phyloP scores from a whole-genome alignment of 139 green algal genomes.

The Picochlorum costavermella region DNA sequence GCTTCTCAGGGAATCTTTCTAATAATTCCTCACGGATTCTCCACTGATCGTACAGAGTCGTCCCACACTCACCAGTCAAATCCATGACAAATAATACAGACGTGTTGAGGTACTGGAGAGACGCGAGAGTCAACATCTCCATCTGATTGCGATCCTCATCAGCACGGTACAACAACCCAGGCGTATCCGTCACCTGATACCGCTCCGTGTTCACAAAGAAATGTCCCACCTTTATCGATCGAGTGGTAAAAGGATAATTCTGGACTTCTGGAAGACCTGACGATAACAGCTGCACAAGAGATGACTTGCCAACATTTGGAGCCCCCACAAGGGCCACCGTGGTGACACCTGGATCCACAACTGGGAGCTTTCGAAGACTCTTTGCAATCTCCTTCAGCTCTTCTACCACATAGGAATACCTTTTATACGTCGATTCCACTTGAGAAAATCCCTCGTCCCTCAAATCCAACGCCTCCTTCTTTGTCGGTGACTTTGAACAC shows the following conservation, averaged over 20 bases:
- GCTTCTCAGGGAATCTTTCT: slow-evolving; percentile 56
- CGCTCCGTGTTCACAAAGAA: slow-evolving; percentile 75
- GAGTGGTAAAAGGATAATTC: slow-evolving; percentile 98
- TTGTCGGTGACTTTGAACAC: slow-evolving; percentile 49
- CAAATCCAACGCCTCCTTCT: slow-evolving; percentile 49
- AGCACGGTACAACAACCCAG: slow-evolving; percentile 71
- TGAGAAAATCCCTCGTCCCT: slow-evolving; percentile 53
- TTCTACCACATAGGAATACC: slow-evolving; percentile 42
- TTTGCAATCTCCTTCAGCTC: slow-evolving; percentile 66
- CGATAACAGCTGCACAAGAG: slow-evolving; percentile 80
- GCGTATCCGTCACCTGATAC: slow-evolving; percentile 95
- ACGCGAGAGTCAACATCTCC: slow-evolving; percentile 87
- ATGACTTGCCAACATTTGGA: slow-evolving; percentile 93
- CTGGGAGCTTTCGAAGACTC: slow-evolving; percentile 63
- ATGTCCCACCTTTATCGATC: slow-evolving; percentile 94
- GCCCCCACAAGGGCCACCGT: slow-evolving; percentile 78
- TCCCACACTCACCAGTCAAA: slow-evolving; percentile 87
- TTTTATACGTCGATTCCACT: slow-evolving; percentile 41
- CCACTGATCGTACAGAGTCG: slow-evolving; percentile 64
- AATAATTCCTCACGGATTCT: slow-evolving; percentile 52
- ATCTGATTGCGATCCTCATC: slow-evolving; percentile 89
- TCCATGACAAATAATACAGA: slow-evolving; percentile 84
- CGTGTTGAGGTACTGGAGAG: slow-evolving; percentile 76
- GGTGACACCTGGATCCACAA: slow-evolving; percentile 71
- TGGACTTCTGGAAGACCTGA: slow-evolving; percentile 75